A percentile compares a stretch with the other conserved stretches of the same genome.
Evolutionary conservation across 139 green algal species (phyloP).

Genomic region (Coccomyxa sp.): DNA sequence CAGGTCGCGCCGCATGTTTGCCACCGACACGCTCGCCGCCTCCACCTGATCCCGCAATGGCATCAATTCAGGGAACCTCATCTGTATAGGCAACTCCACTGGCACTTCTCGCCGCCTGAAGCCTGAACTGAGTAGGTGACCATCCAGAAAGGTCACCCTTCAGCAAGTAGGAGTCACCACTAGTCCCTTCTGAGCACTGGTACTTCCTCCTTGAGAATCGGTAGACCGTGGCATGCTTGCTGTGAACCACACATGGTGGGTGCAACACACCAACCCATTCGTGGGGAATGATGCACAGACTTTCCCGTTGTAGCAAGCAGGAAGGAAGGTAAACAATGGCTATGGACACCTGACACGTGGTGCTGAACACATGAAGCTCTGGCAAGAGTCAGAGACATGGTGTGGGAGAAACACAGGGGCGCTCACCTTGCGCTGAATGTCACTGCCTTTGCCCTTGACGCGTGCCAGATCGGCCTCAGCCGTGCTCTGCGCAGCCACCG

Average conservation of each 20-base stretch:
- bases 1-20: not conserved
- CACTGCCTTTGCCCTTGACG: not conserved
- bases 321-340: too few relatives aligned
- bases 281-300: too few relatives aligned
- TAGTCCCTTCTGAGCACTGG: too few relatives aligned
- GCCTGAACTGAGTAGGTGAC: not conserved
- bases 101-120: not conserved
- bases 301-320: too few relatives aligned
- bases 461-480: not conserved
- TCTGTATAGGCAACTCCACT: not conserved
- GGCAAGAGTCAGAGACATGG: not conserved
- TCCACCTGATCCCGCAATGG: not conserved
- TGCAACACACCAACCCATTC: too few relatives aligned
- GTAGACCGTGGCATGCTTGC: too few relatives aligned
- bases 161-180: too few relatives aligned
- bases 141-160: not conserved
- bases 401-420: not conserved
- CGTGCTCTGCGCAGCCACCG: too few relatives aligned
- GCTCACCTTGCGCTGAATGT: not conserved
- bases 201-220: too few relatives aligned
- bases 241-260: too few relatives aligned
- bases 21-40: not conserved
- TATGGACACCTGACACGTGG: not conserved
- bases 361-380: not conserved
- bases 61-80: not conserved